Conservation (phyloP, 352 stramenopile genomes). For the Globisporangium carolinianum region DNA sequence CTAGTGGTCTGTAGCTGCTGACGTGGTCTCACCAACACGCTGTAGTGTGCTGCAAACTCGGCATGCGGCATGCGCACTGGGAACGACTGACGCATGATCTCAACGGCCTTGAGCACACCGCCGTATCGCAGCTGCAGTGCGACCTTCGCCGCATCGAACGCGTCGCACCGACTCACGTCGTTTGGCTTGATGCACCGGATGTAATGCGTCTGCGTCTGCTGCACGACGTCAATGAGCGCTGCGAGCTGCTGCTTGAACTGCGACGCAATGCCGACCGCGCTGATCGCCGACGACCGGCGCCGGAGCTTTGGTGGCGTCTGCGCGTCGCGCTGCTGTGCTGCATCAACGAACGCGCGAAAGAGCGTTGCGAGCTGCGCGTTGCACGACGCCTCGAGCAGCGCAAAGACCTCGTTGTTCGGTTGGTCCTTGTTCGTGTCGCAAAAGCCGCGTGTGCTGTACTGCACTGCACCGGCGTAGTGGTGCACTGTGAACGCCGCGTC, state of each 20-base stretch:
- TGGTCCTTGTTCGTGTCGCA: conserved; percentile 88
- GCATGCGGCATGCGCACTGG: conserved; percentile 68
- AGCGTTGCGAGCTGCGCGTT: conserved; percentile 44
- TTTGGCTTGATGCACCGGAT: conserved; percentile 99
- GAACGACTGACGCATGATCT: conserved; percentile 82
- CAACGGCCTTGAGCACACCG: conserved; percentile 76
- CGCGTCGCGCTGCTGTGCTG: conserved; percentile 20
- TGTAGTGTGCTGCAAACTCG: conserved; percentile 61
- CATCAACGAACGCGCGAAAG: conserved; percentile 71
- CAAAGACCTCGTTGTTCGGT: conserved; percentile 67
- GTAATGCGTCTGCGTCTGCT: conserved; percentile 95
- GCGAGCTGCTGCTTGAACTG: conserved; percentile 93
- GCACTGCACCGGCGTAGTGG: conserved; percentile 77
- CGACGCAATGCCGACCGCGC: conserved; percentile 74
- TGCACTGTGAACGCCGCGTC: conserved; percentile 70
- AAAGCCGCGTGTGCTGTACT: conserved; percentile 71
- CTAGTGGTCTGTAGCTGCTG: not conserved
- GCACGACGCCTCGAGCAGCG: conserved; percentile 54
- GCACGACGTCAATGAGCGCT: conserved; percentile 89
- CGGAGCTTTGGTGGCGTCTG: conserved; percentile 43
- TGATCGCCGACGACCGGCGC: conserved; percentile 63
- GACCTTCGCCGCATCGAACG: conserved; percentile 85
- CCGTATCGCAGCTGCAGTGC: conserved; percentile 76
- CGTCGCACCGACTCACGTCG: conserved; percentile 82
- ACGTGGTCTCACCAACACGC: conserved; percentile 10